Conservation (phyloP, 2,329 filamentous ascomycete genomes). For the Chrysoporthe deuterocubensis region DNA sequence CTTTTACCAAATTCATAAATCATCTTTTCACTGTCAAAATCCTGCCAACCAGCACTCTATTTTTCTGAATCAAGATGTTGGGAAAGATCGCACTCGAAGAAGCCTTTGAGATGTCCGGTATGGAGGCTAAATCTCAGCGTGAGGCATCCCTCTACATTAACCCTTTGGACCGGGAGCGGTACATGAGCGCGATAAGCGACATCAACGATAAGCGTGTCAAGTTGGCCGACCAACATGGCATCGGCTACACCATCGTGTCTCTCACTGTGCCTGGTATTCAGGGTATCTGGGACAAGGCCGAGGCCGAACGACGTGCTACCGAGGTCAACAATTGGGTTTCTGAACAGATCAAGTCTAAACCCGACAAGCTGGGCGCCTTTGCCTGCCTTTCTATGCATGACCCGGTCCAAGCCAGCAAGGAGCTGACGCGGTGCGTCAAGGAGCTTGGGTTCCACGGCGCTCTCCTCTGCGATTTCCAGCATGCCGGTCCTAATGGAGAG, state of each 20-base stretch:
- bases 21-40: background rate
- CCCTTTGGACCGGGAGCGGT: constrained; percentile 16
- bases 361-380: constrained; percentile 51
- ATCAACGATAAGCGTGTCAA: constrained; percentile 33
- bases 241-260: constrained; percentile 53
- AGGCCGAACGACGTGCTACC: constrained; percentile 46
- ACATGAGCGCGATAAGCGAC: constrained; percentile 29
- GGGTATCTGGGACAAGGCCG: constrained; percentile 46
- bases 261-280: constrained; percentile 55
- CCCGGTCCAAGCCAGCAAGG: constrained; percentile 51
- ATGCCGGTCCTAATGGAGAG: constrained; percentile 60
- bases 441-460: constrained; percentile 66
- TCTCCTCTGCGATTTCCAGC: constrained; percentile 66
- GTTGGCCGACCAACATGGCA: constrained; percentile 42
- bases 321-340: constrained; percentile 49
- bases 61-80: constrained; percentile 12
- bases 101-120: constrained; percentile 23
- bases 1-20: background rate
- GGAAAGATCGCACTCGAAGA: constrained; percentile 28
- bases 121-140: constrained; percentile 24
- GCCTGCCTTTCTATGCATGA: constrained; percentile 58
- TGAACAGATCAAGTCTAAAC: constrained; percentile 42
- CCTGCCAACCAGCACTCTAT: no score
- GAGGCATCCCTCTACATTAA: constrained; percentile 25
- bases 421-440: constrained; percentile 57